Evolutionary conservation across 2,329 filamentous ascomycete genomes (phyloP).

Genomic region (Orbilia javanica): DNA sequence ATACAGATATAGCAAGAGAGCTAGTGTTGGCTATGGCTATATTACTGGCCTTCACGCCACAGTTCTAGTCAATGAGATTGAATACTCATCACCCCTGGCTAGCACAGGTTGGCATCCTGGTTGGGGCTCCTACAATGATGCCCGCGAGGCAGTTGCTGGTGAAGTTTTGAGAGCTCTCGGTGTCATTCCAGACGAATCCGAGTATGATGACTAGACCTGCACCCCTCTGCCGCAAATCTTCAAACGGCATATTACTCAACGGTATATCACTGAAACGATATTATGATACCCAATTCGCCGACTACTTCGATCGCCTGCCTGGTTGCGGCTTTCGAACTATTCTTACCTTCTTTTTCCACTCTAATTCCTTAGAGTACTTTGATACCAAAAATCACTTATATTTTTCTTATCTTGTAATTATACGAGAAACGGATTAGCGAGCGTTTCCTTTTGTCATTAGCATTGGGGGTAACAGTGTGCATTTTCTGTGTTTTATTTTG

Average conservation of each 20-base stretch:
- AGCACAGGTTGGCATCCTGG: conserved; percentile 55
- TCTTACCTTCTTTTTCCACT: neutral
- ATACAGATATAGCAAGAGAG: conserved; percentile 51
- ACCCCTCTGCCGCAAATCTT: neutral
- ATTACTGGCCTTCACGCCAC: conserved; percentile 52
- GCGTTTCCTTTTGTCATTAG: conserved; percentile 32
- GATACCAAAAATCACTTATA: conserved; percentile 5
- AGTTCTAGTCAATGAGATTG: conserved; percentile 53
- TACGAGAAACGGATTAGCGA: conserved; percentile 38
- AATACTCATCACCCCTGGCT: conserved; percentile 56
- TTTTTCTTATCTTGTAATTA: conserved; percentile 1
- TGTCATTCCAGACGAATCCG: conserved; percentile 51
- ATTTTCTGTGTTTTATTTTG: neutral
- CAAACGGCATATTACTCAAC: conserved; percentile 1
- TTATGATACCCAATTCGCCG: neutral
- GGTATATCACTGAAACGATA: conserved; percentile 5
- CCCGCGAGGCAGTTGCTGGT: conserved; percentile 54
- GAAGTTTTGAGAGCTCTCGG: conserved; percentile 50
- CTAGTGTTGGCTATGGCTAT: conserved; percentile 41
- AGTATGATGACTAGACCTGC: conserved; percentile 44
- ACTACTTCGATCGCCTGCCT: conserved; percentile 21
- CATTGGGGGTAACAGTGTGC: conserved; percentile 32
- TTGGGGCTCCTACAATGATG: conserved; percentile 56
- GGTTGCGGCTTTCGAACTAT: conserved; percentile 25
- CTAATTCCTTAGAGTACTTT: neutral